Base-by-base conservation (phyloP, 2,329 filamentous ascomycete genomes). In the Xylaria sp. region DNA sequence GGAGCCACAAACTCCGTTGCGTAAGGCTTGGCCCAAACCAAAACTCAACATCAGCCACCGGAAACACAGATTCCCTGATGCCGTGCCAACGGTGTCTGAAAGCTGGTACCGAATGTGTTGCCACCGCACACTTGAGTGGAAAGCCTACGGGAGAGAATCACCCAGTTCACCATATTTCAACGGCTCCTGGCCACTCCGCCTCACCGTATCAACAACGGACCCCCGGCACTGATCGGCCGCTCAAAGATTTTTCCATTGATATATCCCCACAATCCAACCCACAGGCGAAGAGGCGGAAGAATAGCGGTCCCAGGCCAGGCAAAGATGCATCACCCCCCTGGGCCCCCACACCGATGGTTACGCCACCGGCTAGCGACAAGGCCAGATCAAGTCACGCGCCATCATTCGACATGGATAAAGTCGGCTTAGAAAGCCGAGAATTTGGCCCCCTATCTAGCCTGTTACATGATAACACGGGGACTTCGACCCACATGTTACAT, bases 51-150 rank as follows among this genome's bases (percentile, higher is more conserved):
- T 10, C 60, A n/a, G 27, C 12, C 23, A 37, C 51, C 25, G 37
- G 25, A 12, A 55, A 55, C 51, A 40, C 60, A 25, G 60, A 63
- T 25, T 16, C 40, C 37, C n/a, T 63, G 50, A 63, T 63, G 60
- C 60, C 60, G 21, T 63, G 60, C 50, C 60, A 63, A 29, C 60
- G 60, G 23, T 63, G 60, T 25, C 37, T 63, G 16, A 63, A 63
- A 27, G 60, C 60, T 10, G 60, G 60, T n/a, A 54, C 60, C 25
- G 25, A 47, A 5, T 63, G 60, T 50, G 58, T 60, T 55, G 37
- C 29, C 48, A 54, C 60, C 37, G 27, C 50, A 47, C 40, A 63
- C 25, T 10, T 63, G 37, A 63, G 10, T 27, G 37, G 25, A 35
- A 63, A 63, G 25, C 37, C 60, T 16, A 40, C 42, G 13, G 59